Evolutionary conservation across 192 early-diverging fungal genomes (phyloP).

Genomic region (Entrophospora sp.): DNA sequence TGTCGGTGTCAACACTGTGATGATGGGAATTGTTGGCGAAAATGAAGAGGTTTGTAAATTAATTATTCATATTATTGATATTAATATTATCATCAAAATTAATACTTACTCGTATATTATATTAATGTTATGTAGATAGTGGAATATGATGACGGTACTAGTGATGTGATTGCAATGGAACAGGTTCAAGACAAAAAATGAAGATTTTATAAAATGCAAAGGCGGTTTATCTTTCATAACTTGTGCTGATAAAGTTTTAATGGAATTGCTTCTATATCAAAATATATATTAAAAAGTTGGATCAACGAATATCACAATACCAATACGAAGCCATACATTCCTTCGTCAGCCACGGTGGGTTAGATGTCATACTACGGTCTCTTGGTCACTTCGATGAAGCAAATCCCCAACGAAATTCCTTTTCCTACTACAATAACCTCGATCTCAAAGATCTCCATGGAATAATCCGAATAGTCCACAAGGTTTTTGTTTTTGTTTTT

Average conservation of each 20-base stretch:
- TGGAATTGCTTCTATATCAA: too few species aligned
- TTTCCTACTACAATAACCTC: neutral
- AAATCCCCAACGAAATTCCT: neutral
- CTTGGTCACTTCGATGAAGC: neutral
- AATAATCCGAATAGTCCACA: constrained; percentile 14
- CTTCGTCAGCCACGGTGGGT: neutral
- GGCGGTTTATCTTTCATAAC: constrained; percentile 10
- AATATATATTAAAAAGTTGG: constrained; percentile 14
- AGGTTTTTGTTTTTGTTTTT: neutral
- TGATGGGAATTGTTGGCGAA: constrained; percentile 12
- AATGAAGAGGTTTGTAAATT: neutral
- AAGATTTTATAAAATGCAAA: constrained; percentile 7
- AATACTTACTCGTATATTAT: neutral
- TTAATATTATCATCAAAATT: neutral
- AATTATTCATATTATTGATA: neutral
- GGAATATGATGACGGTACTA: constrained; percentile 19
- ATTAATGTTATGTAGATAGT: constrained; percentile 4
- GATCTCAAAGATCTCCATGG: constrained; percentile 17
- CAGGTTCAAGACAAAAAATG: constrained; percentile 19
- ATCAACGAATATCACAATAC: constrained; percentile 17
- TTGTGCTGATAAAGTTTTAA: constrained; percentile 16
- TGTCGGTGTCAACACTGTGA: constrained; percentile 6
- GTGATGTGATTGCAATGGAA: constrained; percentile 18
- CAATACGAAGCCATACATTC: constrained; percentile 13
- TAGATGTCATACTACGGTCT: constrained; percentile 4